Base-by-base conservation (phyloP, 345 rosid species). In the Excoecaria agallocha region DNA sequence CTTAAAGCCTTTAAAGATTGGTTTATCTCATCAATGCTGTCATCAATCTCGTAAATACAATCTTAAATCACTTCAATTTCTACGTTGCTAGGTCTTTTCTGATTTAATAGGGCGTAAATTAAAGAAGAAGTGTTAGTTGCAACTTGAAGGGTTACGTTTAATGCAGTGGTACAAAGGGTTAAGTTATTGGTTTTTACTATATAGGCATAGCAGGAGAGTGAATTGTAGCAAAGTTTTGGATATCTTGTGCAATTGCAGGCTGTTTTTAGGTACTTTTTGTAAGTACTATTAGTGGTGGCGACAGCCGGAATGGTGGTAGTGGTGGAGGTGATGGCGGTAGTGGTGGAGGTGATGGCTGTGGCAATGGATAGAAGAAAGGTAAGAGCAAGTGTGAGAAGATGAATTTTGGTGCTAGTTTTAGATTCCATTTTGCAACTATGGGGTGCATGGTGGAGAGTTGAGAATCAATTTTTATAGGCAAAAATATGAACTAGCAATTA, bases 191-290 rank as follows among this genome's bases (percentile, higher is more conserved):
- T 80, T 76, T 87, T 77, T 72, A 93, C 80, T 46, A 72, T 48
- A 16, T 86, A 56, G 46, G 86, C 78, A 57, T 85, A 85, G 8
- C 86, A 48, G 54, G 88, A 83, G 69, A 93, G 91, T 16, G 80
- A 76, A 52, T 73, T 76, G 85, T 84, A 82, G 86, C 98, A 93
- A 57, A 82, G 75, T 12, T 60, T 57, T 3, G 97, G 93, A 62
- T 85, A 85, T 30, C 83, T 79, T 56, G 97, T 86, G 3, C 89
- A 76, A 19, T 76, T 78, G 83, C 97, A 91, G 12, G 86, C 86
- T 17, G 75, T 84, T 70, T 82, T 80, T 15, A 91, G 78, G 83
- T 76, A 91, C 3, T 73, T 80, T 59, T 58, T 83, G 90, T 85
- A 87, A 39, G 75, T 62, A 30, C 30, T 30, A 30, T 30, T 30